Evolutionary conservation across 257 asterid species (phyloP).

Genomic region (Petunia axillaris): DNA sequence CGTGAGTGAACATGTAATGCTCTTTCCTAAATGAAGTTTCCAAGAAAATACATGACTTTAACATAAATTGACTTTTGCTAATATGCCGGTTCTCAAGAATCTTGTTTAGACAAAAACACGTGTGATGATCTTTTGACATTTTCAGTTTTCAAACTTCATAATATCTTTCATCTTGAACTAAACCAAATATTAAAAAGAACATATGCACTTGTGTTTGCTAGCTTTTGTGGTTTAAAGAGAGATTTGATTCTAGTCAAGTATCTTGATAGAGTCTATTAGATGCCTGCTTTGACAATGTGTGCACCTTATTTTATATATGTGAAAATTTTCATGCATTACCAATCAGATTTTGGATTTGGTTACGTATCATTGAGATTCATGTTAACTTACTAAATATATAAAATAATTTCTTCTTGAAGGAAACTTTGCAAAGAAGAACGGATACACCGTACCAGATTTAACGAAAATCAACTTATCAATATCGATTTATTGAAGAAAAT

Average conservation of each 20-base stretch:
- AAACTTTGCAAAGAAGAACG: background rate
- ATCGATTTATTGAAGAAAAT: background rate
- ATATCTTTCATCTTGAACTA: background rate
- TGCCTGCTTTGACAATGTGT: conserved; percentile 21
- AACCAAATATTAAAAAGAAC: conserved; percentile 19
- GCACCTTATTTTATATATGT: background rate
- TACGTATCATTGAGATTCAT: background rate
- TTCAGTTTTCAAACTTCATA: conserved; percentile 15
- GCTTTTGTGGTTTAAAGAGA: conserved; percentile 19
- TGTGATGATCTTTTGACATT: conserved; percentile 30
- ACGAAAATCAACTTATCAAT: background rate
- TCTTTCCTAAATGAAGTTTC: background rate
- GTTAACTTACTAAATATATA: background rate
- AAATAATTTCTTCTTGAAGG: background rate
- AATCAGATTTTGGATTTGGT: background rate
- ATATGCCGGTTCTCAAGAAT: conserved; percentile 5
- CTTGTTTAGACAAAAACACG: conserved; percentile 17
- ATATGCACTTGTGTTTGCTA: conserved; percentile 17
- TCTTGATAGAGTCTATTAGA: conserved; percentile 20
- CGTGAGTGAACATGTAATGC: conserved; percentile 14
- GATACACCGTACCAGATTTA: conserved; percentile 18
- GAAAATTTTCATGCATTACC: background rate
- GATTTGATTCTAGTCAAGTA: conserved; percentile 15
- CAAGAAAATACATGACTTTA: conserved; percentile 18
- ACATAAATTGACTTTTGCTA: conserved; percentile 20